phyloP scores from a whole-genome alignment of 2,329 filamentous ascomycete species.

The Chaetomiaceae sp. region DNA sequence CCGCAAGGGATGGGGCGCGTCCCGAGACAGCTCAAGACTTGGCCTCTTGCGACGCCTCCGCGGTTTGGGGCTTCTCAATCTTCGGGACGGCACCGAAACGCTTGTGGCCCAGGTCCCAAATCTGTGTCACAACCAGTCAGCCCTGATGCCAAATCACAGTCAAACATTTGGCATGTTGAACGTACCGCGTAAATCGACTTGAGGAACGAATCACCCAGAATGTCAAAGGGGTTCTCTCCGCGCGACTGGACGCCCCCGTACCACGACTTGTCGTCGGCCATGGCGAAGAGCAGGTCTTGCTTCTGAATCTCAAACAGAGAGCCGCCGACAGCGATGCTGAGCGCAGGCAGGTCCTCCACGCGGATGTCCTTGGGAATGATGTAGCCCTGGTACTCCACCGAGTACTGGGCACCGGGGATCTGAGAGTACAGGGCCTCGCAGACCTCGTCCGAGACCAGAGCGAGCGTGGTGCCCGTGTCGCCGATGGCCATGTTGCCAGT shows the following conservation, averaged over 20 bases:
- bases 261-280: conserved; percentile 49
- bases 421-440: conserved; percentile 59
- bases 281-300: conserved; percentile 57
- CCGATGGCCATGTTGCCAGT: conserved; percentile 61
- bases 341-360: conserved; percentile 50
- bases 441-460: conserved; percentile 57
- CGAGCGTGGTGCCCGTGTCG: conserved; percentile 68
- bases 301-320: conserved; percentile 58
- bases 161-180: conserved; percentile 10
- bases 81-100: conserved; percentile 58
- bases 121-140: conserved; percentile 33
- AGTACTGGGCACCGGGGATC: conserved; percentile 58
- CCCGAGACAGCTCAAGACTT: too few relatives aligned
- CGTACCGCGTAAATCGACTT: conserved; percentile 61
- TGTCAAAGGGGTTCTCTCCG: conserved; percentile 55
- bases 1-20: too few relatives aligned
- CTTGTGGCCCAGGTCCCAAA: conserved; percentile 59
- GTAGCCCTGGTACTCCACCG: conserved; percentile 56
- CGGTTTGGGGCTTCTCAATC: conserved; percentile 37
- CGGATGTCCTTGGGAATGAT: conserved; percentile 54
- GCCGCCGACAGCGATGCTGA: conserved; percentile 61
- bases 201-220: conserved; percentile 60
- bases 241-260: conserved; percentile 65
- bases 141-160: too few relatives aligned
- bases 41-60: conserved; percentile 22